phyloP scores from a whole-genome alignment of 176 grass and related monocot genomes.

The Sorghum bicolor region Sorghum_bicolor_NCBIv3 NC_012876.2:1288001-1288500 shows the following conservation, averaged over 20 bases:
- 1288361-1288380: background rate
- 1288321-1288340: background rate
- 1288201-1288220: background rate
- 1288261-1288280: background rate
- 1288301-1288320: background rate
- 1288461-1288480: background rate
- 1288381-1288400: background rate
- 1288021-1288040: too few relatives aligned
- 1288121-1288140: background rate
- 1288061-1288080: background rate
- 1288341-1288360: background rate
- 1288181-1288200: background rate
- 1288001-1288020: too few relatives aligned
- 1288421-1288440: constrained; percentile 42
- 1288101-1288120: background rate
- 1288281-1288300: background rate
- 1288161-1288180: background rate
- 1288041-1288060: too few relatives aligned
- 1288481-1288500: background rate
- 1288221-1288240: constrained; percentile 4
- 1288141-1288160: background rate
- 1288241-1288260: background rate
- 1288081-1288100: background rate
- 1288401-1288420: background rate
- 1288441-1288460: background rate